These are phyloP conservation scores for Diplodia seriata DNA, from an alignment of 2,329 filamentous ascomycete genomes.

Conservation along the genomic window DNA sequence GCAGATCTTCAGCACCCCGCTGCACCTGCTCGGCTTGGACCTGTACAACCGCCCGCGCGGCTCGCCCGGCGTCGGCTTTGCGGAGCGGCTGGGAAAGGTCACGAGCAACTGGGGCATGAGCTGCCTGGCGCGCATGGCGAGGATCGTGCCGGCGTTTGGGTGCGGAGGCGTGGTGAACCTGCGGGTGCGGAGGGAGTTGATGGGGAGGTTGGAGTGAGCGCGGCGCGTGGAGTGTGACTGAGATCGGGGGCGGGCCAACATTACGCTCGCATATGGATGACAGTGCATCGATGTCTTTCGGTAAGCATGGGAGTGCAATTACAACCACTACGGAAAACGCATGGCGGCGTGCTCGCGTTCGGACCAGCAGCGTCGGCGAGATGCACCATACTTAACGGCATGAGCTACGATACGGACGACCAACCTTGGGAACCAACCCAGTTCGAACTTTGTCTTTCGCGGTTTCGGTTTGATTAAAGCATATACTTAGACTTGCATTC, in stretches of 20 bases:
- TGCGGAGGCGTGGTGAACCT: conserved; percentile 86
- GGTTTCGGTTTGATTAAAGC: neutral
- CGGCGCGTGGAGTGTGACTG: neutral
- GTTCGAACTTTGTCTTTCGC: neutral
- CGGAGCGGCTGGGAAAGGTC: conserved; percentile 72
- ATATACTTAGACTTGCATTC: neutral
- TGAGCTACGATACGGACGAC: neutral
- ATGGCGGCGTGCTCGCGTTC: neutral
- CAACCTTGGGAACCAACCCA: neutral
- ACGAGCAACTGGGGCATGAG: conserved; percentile 77
- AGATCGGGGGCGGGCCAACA: neutral
- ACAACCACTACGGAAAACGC: neutral
- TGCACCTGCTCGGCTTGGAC: conserved; percentile 85
- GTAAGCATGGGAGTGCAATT: neutral
- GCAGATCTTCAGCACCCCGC: conserved; percentile 79
- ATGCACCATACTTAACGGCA: neutral
- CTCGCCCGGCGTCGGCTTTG: conserved; percentile 52
- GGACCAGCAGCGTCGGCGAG: neutral
- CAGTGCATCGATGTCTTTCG: neutral
- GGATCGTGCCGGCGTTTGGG: conserved; percentile 89
- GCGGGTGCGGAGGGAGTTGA: conserved; percentile 70
- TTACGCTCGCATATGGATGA: neutral
- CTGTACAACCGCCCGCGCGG: conserved; percentile 73
- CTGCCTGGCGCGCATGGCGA: conserved; percentile 75
- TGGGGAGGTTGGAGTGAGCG: conserved; percentile 56